Conservation (phyloP, 805 yeast genomes). For the Blastobotrys peoriensis region DNA sequence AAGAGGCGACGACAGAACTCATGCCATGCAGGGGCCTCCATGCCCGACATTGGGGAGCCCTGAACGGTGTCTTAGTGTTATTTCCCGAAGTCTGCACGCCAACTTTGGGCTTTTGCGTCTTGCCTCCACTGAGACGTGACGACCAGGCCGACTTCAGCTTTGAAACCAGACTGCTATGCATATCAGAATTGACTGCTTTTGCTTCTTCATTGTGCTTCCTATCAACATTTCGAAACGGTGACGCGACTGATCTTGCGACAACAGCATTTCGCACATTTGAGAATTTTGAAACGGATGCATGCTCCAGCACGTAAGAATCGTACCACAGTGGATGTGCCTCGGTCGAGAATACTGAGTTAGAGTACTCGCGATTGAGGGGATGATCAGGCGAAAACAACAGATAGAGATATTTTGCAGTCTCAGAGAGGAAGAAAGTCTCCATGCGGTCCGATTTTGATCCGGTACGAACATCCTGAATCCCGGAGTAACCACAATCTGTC, state of each 20-base stretch:
- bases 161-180: not conserved
- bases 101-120: not conserved
- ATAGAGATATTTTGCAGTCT: conserved; percentile 77
- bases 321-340: conserved; percentile 92
- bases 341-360: conserved; percentile 59
- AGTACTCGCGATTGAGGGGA: conserved; percentile 37
- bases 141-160: not conserved
- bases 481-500: conserved; percentile 75
- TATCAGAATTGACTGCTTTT: too few relatives aligned
- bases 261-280: conserved; percentile 6
- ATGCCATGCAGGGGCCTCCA: conserved; percentile 3
- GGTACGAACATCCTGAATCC: conserved; percentile 59
- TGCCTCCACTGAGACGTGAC: not conserved
- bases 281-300: conserved; percentile 17
- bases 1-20: conserved; percentile 32
- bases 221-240: not conserved
- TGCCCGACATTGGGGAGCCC: conserved; percentile 1
- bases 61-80: not conserved
- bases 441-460: conserved; percentile 68
- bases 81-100: not conserved
- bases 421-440: conserved; percentile 89
- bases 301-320: conserved; percentile 31
- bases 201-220: conserved; percentile 1
- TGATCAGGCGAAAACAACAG: conserved; percentile 69
- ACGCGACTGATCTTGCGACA: not conserved